These are phyloP conservation scores for Lasiosphaeria miniovina DNA, from an alignment of 495 filamentous ascomycete genomes.

Conservation along the genomic window DNA sequence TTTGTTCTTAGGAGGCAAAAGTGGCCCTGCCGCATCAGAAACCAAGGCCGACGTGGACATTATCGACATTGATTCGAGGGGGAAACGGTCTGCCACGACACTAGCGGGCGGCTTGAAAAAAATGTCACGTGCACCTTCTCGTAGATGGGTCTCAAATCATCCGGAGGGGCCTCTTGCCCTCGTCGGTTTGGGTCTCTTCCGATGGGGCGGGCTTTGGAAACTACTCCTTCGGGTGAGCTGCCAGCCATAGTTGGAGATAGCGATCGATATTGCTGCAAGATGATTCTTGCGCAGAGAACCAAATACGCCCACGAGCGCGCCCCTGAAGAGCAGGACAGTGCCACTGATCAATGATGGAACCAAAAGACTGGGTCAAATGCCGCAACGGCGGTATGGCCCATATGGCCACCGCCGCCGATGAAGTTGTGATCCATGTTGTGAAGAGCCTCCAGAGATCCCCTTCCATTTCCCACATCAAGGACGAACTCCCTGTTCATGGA, in stretches of 20 bases:
- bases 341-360: conserved; percentile 2
- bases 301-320: too few species aligned
- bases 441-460: conserved; percentile 4
- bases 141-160: background rate
- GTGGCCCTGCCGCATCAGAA: too few species aligned
- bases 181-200: background rate
- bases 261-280: background rate
- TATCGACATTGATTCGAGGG: too few species aligned
- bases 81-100: too few species aligned
- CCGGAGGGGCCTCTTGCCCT: background rate
- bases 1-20: background rate
- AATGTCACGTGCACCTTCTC: background rate
- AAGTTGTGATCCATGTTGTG: conserved; percentile 3
- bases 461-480: background rate
- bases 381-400: background rate
- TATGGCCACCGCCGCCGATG: conserved; percentile 3
- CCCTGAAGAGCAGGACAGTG: background rate
- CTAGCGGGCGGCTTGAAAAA: too few species aligned
- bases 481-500: too few species aligned
- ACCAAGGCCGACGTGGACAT: too few species aligned
- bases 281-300: background rate
- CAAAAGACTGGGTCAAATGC: conserved; percentile 10
- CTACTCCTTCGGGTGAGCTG: background rate
- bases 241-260: background rate
- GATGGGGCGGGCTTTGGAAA: background rate